Base-by-base conservation (phyloP, 495 filamentous ascomycete species). In the Terfezia claveryi region DNA sequence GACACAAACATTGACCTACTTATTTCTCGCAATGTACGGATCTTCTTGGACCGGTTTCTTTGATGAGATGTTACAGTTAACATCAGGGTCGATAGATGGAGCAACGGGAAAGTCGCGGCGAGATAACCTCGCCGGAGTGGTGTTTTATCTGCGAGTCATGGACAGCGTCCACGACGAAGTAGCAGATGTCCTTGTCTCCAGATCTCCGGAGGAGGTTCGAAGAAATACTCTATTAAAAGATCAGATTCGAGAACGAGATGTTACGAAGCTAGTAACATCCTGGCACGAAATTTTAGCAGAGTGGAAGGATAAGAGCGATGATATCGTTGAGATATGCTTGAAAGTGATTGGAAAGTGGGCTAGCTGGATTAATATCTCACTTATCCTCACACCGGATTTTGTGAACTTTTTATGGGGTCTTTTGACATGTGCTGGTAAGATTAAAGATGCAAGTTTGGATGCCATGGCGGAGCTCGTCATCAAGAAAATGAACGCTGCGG, bases 81-180 rank as follows among this genome's bases (percentile, higher is more conserved):
- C 83, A 11, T 68, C 69, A 10, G 73, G 75, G 54, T 75, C 76
- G 10, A 71, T 71, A 41, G 70, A 70, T 56, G 60, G 63, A 49
- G 69, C 68, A 46, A 32, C 16, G 23, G 56, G 56, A 49, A 49
- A 55, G 17, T 14, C 36, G 10, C 54, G 56, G 27, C 73, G 72
- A 54, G 79, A 89, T 64, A 94, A 93, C 68, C 65, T 75, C 50
- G 61, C 73, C 5, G 88, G 85, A 11, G 83, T 91, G 50, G 70
- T 87, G 37, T 76, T 99, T 59, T 99, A 94, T 69, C 73, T 99
- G 38, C 82, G 89, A 51, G 77, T 92, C 58, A 73, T 94, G 49
- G 74, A 79, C 64, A 85, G 86, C 41, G 79, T 99, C 38, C 91
- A 99, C 64, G 91, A 99, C 61, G 91, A 99, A 68, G 92, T 99